Evolutionary conservation across 23 red algal genomes (phyloP).

Genomic region (Cyanidioschyzon merolae): DNA sequence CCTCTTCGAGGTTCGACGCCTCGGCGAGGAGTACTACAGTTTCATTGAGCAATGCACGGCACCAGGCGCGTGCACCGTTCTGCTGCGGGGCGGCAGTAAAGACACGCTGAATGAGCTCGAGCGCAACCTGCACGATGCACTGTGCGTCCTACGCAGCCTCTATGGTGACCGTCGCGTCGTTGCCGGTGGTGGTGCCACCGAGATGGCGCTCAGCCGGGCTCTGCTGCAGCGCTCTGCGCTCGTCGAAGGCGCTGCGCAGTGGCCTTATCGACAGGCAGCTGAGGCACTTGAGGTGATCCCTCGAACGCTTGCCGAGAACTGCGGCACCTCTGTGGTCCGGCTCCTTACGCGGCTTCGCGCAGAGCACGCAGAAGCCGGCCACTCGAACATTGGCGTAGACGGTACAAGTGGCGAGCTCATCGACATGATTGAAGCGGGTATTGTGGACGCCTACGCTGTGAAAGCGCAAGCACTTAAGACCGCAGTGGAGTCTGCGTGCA

Average conservation of each 20-base stretch:
- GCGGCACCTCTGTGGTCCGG: slow-evolving; percentile 85
- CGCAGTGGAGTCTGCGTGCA: slow-evolving; percentile 80
- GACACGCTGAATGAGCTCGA: slow-evolving; percentile 97
- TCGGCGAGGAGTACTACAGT: slow-evolving; percentile 96
- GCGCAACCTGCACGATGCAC: slow-evolving; percentile 87
- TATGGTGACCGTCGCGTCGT: slow-evolving; percentile 68
- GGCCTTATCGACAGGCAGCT: slow-evolving; percentile 73
- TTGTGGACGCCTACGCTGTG: slow-evolving; percentile 79
- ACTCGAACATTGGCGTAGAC: slow-evolving; percentile 58
- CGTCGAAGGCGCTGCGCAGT: slow-evolving; percentile 62
- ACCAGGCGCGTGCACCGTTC: slow-evolving; percentile 78
- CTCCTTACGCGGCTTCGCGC: slow-evolving; percentile 76
- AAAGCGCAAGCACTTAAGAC: slow-evolving; percentile 96
- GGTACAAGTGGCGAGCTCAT: slow-evolving; percentile 65
- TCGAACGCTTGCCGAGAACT: slow-evolving; percentile 90
- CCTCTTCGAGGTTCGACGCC: slow-evolving; percentile 80
- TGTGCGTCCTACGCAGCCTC: slow-evolving; percentile 72
- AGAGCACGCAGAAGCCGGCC: slow-evolving; percentile 32
- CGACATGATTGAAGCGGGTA: slow-evolving; percentile 55
- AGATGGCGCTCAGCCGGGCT: slow-evolving; percentile 71
- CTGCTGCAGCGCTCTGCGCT: slow-evolving; percentile 64
- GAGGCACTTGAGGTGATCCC: slow-evolving; percentile 97
- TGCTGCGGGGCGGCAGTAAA: slow-evolving; percentile 83
- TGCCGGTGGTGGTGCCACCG: slow-evolving; percentile 81
- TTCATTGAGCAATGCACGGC: slow-evolving; percentile 75